A percentile compares a stretch with the other conserved stretches of the same genome.
Conservation (phyloP, 2,329 filamentous ascomycete genomes). For the Colletotrichum karsti region DNA sequence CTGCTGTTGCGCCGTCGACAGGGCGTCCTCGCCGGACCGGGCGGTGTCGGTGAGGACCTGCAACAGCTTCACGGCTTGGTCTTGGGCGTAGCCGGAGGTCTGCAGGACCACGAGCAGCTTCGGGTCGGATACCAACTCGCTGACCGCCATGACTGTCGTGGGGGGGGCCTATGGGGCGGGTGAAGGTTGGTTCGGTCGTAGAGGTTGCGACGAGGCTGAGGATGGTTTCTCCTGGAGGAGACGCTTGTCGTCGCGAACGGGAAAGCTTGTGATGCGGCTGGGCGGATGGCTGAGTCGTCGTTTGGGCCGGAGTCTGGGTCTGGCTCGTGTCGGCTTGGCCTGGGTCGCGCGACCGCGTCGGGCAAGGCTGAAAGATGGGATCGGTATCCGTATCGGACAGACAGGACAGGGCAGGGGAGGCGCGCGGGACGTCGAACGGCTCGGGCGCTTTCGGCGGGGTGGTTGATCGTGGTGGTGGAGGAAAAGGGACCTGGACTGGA, state of each 20-base stretch:
- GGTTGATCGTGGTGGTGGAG: too few relatives aligned
- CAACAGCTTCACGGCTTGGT: slow-evolving; percentile 75
- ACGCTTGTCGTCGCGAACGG: not conserved
- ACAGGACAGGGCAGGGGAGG: not conserved
- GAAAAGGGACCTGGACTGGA: too few relatives aligned
- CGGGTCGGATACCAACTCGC: slow-evolving; percentile 49
- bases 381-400: too few relatives aligned
- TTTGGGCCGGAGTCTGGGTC: too few relatives aligned
- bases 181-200: not conserved
- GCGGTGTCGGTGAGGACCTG: slow-evolving; percentile 55
- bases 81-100: slow-evolving; percentile 76
- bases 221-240: not conserved
- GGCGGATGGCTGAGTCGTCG: too few relatives aligned
- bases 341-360: not conserved
- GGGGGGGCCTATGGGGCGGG: not conserved
- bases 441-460: slow-evolving; percentile 1
- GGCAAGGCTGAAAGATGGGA: slow-evolving; percentile 6
- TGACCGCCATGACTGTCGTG: slow-evolving; percentile 43
- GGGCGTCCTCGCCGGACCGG: slow-evolving; percentile 49
- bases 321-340: not conserved
- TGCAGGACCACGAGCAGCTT: slow-evolving; percentile 74
- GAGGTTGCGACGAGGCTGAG: not conserved
- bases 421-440: slow-evolving; percentile 1
- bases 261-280: not conserved
- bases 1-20: slow-evolving; percentile 58